Percentiles rank a stretch among this genome's conserved stretches.
Evolutionary conservation across 306 rosid genomes (phyloP).

Genomic region (Senna siamea): DNA sequence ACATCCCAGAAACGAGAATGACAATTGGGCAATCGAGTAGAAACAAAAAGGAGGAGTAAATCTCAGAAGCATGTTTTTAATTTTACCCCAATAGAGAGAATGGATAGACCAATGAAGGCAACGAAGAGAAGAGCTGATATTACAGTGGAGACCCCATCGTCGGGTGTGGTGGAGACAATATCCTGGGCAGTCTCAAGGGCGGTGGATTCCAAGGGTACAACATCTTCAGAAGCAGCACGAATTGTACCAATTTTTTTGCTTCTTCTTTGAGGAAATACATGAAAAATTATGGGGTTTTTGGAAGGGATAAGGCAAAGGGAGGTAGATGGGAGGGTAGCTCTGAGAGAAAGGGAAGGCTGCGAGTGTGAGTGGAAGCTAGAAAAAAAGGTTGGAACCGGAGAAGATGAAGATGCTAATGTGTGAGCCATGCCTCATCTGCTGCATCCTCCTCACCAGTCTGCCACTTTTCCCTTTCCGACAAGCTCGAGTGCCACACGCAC

Average conservation of each 20-base stretch:
- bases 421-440: conserved; percentile 66
- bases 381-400: conserved; percentile 41
- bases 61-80: neutral
- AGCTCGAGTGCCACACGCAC: no score
- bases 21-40: neutral
- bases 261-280: conserved; percentile 6
- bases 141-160: conserved; percentile 49
- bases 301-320: conserved; percentile 33
- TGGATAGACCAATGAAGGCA: conserved; percentile 75
- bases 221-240: conserved; percentile 50
- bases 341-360: conserved; percentile 6
- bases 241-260: conserved; percentile 39
- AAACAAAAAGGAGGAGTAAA: neutral
- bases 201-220: conserved; percentile 47
- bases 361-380: conserved; percentile 38
- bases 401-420: conserved; percentile 51
- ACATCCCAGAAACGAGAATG: neutral
- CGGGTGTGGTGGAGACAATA: conserved; percentile 53
- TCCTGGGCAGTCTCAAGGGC: conserved; percentile 55
- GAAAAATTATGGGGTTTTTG: conserved; percentile 31
- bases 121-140: conserved; percentile 66
- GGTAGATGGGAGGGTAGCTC: neutral
- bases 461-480: neutral
- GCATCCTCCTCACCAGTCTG: neutral
- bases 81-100: conserved; percentile 83